A percentile compares a stretch with the other conserved stretches of the same genome.
Conservation (phyloP, 192 early-diverging fungal species). For the Linnemannia hyalina region DNA sequence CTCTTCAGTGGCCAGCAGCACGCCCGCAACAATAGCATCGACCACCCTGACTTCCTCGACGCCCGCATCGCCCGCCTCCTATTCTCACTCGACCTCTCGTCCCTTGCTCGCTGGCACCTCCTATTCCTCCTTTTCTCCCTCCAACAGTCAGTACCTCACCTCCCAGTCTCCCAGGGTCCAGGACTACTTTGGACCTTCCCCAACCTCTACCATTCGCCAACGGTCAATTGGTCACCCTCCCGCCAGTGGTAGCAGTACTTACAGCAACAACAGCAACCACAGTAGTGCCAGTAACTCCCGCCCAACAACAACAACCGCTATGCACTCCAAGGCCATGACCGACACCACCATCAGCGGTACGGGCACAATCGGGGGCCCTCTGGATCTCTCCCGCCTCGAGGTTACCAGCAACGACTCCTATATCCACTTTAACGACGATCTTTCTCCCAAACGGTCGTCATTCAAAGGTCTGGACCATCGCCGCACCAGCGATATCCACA, state of each 20-base stretch:
- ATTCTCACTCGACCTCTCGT: constrained; percentile 11
- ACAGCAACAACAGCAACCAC: constrained; percentile 9
- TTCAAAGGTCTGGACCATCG: background rate
- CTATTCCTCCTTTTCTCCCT: constrained; percentile 24
- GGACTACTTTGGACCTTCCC: constrained; percentile 18
- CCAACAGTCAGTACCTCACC: constrained; percentile 38
- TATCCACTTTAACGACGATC: constrained; percentile 14
- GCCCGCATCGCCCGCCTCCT: constrained; percentile 3
- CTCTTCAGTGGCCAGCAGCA: background rate
- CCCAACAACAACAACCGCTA: constrained; percentile 8
- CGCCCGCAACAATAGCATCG: constrained; percentile 1
- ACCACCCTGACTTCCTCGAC: background rate
- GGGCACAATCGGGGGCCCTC: constrained; percentile 22
- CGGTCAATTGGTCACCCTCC: background rate
- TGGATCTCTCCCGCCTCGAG: constrained; percentile 25
- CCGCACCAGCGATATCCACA: constrained; percentile 12
- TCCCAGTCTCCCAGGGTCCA: constrained; percentile 45
- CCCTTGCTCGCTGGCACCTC: constrained; percentile 8
- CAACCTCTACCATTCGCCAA: background rate
- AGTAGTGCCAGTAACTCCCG: background rate
- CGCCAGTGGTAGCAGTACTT: background rate
- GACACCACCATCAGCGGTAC: constrained; percentile 39
- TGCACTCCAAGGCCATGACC: constrained; percentile 36
- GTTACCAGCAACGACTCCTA: constrained; percentile 17
- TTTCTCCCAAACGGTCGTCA: background rate